Conservation (phyloP, 352 stramenopile genomes). For the Phytopythium kandeliae region DNA sequence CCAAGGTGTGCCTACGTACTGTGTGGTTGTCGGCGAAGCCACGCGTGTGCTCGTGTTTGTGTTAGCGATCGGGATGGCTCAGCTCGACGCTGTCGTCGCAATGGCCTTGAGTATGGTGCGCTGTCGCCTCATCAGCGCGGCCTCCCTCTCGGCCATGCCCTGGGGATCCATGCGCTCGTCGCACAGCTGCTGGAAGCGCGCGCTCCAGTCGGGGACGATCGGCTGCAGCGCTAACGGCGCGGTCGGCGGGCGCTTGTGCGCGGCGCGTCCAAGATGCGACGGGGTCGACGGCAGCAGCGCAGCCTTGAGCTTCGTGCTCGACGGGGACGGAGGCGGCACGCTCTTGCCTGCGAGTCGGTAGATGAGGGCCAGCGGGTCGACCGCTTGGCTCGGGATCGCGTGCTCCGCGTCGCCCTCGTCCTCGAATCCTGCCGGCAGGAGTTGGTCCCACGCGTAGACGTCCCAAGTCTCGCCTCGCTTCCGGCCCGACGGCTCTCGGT, state of each 20-base stretch:
- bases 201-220: neutral
- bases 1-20: neutral
- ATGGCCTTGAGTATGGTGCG: conserved; percentile 5
- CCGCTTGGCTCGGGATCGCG: neutral
- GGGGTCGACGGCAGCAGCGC: neutral
- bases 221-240: neutral
- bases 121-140: neutral
- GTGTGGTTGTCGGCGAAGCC: neutral
- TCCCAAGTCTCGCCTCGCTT: conserved; percentile 4
- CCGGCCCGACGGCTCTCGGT: neutral
- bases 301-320: neutral
- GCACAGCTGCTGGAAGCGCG: conserved; percentile 2
- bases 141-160: conserved; percentile 1
- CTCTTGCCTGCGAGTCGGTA: conserved; percentile 2
- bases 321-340: neutral
- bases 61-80: neutral
- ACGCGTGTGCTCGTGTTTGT: neutral
- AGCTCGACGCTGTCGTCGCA: neutral
- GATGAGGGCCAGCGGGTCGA: neutral
- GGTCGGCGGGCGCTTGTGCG: neutral
- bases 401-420: conserved; percentile 3
- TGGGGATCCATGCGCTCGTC: neutral
- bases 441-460: conserved; percentile 33
- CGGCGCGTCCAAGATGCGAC: neutral
- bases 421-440: conserved; percentile 26